Percentiles rank a stretch among this genome's conserved stretches.
These are phyloP conservation scores for Zasmidium angulare DNA, from an alignment of 2,329 filamentous ascomycete genomes.

Conservation along the genomic window DNA sequence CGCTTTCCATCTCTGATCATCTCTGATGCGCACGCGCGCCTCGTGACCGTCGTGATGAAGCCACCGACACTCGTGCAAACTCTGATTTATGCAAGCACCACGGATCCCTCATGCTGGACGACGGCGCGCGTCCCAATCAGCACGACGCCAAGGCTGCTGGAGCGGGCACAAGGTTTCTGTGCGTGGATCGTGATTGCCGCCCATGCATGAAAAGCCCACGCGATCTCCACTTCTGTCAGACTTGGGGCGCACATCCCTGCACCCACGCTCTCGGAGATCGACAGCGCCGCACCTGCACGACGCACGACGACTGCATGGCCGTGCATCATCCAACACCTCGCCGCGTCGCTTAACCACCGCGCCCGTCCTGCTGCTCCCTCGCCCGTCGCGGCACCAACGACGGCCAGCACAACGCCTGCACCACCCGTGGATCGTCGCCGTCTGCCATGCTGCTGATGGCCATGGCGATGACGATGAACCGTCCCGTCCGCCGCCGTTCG, in stretches of 20 bases:
- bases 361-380: neutral
- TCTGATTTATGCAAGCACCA: neutral
- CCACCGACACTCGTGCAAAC: neutral
- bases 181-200: slow-evolving; percentile 1
- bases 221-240: neutral
- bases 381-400: too few relatives aligned
- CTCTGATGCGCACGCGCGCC: neutral
- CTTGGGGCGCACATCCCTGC: neutral
- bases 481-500: too few relatives aligned
- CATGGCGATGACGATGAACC: too few relatives aligned
- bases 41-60: neutral
- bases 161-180: neutral
- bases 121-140: neutral
- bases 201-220: neutral
- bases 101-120: neutral
- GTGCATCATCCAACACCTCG: slow-evolving; percentile 1
- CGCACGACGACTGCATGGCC: neutral
- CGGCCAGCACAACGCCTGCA: too few relatives aligned
- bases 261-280: slow-evolving; percentile 3
- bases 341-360: slow-evolving; percentile 5
- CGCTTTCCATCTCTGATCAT: too few relatives aligned
- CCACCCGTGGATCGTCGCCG: too few relatives aligned
- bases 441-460: too few relatives aligned
- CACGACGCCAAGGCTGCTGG: neutral
- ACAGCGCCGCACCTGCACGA: slow-evolving; percentile 1